Percentiles rank a stretch among this genome's conserved stretches.
Conservation (phyloP, 345 rosid species). For the Salix suchowensis region DNA sequence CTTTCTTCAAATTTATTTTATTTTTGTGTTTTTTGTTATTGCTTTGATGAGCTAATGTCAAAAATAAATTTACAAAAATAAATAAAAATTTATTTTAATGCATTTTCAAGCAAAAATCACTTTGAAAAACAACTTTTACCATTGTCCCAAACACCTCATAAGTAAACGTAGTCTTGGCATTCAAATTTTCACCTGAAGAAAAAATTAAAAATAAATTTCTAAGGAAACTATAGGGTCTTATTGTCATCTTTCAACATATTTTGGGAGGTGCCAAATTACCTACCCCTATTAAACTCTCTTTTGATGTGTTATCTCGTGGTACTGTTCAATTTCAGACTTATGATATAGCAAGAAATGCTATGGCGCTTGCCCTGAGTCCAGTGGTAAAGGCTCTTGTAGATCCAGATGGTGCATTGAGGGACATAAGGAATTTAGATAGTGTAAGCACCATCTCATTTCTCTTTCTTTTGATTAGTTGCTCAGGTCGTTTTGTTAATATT, state of each 20-base stretch:
- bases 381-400: conserved; percentile 83
- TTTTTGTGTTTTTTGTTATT: too few species aligned
- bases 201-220: neutral
- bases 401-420: conserved; percentile 90
- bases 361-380: conserved; percentile 94
- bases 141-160: too few species aligned
- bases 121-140: too few species aligned
- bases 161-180: neutral
- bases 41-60: too few species aligned
- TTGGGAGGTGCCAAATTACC: neutral
- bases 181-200: neutral
- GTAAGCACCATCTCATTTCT: conserved; percentile 39
- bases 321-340: conserved; percentile 49
- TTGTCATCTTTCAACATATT: neutral
- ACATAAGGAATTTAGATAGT: conserved; percentile 78
- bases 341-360: conserved; percentile 88
- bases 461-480: conserved; percentile 3
- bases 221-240: neutral
- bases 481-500: neutral
- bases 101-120: too few species aligned
- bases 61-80: too few species aligned
- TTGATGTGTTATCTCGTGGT: conserved; percentile 4
- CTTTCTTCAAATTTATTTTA: too few species aligned
- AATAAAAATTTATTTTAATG: too few species aligned
- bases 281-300: conserved; percentile 1